Percentiles rank a stretch among this genome's conserved stretches.
Conservation (phyloP, 1,284 basidiomycete genomes). For the Ceratobasidium sp. region DNA sequence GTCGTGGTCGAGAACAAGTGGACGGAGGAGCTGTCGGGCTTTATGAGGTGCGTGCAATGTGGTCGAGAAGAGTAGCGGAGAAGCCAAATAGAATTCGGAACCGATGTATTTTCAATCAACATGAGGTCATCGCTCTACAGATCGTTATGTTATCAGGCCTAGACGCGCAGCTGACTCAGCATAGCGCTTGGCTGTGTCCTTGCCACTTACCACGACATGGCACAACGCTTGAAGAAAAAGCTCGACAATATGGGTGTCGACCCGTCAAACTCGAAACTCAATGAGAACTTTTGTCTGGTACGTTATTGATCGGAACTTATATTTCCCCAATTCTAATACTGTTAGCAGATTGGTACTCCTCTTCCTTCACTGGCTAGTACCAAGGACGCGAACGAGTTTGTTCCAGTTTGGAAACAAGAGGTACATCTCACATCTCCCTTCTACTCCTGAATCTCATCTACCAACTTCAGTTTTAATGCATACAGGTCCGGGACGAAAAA, state of each 20-base stretch:
- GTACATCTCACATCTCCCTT: slow-evolving; percentile 54
- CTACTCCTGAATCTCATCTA: slow-evolving; percentile 22
- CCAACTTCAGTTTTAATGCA: slow-evolving; percentile 23
- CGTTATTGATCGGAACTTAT: no score
- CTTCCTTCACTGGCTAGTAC: slow-evolving; percentile 87
- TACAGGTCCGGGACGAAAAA: slow-evolving; percentile 89
- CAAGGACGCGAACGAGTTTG: slow-evolving; percentile 90
- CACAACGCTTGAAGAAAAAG: slow-evolving; percentile 61
- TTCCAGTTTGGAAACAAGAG: slow-evolving; percentile 98
- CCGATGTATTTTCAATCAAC: slow-evolving; percentile 53
- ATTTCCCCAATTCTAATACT: no score
- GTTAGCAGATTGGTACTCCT: slow-evolving; percentile 79
- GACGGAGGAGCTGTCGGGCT: background rate
- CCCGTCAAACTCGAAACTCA: slow-evolving; percentile 69
- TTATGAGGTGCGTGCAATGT: background rate
- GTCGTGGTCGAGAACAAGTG: slow-evolving; percentile 11
- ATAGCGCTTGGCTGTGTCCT: background rate
- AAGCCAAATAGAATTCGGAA: slow-evolving; percentile 39
- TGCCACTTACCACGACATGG: slow-evolving; percentile 49
- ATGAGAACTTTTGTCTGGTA: slow-evolving; percentile 88
- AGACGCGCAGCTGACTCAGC: background rate
- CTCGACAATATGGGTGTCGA: slow-evolving; percentile 83
- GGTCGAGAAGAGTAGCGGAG: background rate
- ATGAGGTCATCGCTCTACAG: slow-evolving; percentile 51
- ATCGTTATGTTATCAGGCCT: slow-evolving; percentile 52